Evolutionary conservation across 805 yeast species (phyloP).

Genomic region (Debaryomyces prosopidis): DNA sequence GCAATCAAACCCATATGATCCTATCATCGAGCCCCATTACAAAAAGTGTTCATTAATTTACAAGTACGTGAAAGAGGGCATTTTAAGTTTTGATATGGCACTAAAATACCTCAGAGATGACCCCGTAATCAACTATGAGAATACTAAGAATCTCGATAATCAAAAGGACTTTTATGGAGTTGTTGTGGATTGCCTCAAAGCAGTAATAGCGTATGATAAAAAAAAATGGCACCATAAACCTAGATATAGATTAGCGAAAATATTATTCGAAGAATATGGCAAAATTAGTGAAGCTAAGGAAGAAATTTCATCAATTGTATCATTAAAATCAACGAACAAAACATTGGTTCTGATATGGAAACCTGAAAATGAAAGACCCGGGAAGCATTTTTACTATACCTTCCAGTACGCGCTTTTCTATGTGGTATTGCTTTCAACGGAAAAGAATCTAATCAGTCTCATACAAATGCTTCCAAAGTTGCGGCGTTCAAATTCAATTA

Average conservation of each 20-base stretch:
- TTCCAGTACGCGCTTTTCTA: constrained; percentile 66
- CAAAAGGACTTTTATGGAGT: constrained; percentile 33
- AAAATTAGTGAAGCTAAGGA: constrained; percentile 56
- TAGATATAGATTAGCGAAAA: constrained; percentile 64
- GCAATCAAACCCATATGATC: constrained; percentile 47
- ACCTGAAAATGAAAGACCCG: constrained; percentile 88
- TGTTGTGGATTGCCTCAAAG: constrained; percentile 48
- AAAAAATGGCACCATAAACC: constrained; percentile 94
- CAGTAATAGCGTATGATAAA: constrained; percentile 60
- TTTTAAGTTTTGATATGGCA: constrained; percentile 39
- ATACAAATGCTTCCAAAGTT: constrained; percentile 66
- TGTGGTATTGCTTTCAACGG: constrained; percentile 52
- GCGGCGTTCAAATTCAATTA: constrained; percentile 75
- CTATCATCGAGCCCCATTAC: constrained; percentile 78
- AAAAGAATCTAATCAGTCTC: constrained; percentile 59
- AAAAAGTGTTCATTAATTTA: constrained; percentile 54
- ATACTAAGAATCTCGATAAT: constrained; percentile 3
- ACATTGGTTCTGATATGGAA: constrained; percentile 87
- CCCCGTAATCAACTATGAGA: constrained; percentile 18
- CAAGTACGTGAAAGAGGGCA: constrained; percentile 49
- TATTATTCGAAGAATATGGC: constrained; percentile 54
- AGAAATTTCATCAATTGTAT: constrained; percentile 63
- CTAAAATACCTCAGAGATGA: constrained; percentile 40
- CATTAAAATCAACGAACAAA: constrained; percentile 66
- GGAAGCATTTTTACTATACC: constrained; percentile 84